Base-by-base conservation (phyloP, 169 alveolate species). In the Besnoitia besnoiti region DNA sequence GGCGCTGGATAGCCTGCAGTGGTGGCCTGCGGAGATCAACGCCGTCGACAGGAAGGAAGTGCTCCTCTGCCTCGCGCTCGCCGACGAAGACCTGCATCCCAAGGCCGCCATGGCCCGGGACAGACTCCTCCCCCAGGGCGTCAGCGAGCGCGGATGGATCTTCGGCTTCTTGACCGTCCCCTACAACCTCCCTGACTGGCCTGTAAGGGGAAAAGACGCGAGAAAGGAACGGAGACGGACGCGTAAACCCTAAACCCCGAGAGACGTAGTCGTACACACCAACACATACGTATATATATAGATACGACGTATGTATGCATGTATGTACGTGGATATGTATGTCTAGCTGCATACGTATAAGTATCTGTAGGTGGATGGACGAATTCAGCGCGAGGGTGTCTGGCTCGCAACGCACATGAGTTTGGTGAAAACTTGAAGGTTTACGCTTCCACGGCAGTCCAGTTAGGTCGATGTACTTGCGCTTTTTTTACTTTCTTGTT, bases 171-270 rank as follows among this genome's bases (percentile, higher is more conserved):
- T 42, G 16, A 55, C 37, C 27, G 82, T 89, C 40, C 93, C 93
- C 40, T 89, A n/a, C 47, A 89, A 89, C 61, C 89, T 89, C n/a
- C 93, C 93, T 33, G 93, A 89, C 50, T 89, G 93, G 93, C 93
- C 93, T 21, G 93, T 89, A 33, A 27, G 85, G 35, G 46, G 5
- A 16, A 67, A 67, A 55, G 24, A 8, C 67, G 30, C 67, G 30
- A 16, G 67, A 16, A 55, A 55, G 3, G 67, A 19, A 55, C 33
- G n/a, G 67, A 55, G 24, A 55, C 33, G 24, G 30, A 55, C 59
- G 16, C n/a, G n/a, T n/a, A n/a, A n/a, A n/a, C n/a, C n/a, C n/a
- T n/a, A 16, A 55, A 16, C 67, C 12, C 33, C n/a, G 67, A 55
- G 67, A 55, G 67, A 55, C 55, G 14, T 8, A 49, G 24, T 8